phyloP scores from a whole-genome alignment of 163 green algal genomes.

The Scenedesmus sp. region DNA sequence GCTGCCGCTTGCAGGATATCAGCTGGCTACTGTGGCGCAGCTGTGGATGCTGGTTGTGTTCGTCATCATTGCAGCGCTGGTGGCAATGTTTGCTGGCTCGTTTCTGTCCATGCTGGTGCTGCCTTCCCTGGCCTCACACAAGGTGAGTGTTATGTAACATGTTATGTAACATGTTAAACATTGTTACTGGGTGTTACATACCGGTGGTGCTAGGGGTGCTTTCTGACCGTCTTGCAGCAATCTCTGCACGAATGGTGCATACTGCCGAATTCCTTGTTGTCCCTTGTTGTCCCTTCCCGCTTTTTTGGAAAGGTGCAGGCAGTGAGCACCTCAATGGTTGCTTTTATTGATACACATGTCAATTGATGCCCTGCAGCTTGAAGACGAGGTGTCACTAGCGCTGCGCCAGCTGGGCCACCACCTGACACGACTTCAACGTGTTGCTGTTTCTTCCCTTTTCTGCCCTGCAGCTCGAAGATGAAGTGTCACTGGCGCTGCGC shows the following conservation, averaged over 20 bases:
- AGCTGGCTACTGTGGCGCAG: neutral
- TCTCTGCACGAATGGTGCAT: neutral
- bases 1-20: neutral
- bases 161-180: neutral
- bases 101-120: conserved; percentile 40
- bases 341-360: too few species aligned
- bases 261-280: too few species aligned
- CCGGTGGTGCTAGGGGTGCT: neutral
- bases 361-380: neutral
- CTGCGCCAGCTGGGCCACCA: neutral
- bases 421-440: neutral
- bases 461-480: neutral
- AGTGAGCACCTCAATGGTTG: too few species aligned
- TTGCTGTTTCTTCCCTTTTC: neutral
- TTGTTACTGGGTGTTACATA: neutral
- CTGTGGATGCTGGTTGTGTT: conserved; percentile 10
- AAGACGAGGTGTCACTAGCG: neutral
- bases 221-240: neutral
- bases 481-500: neutral
- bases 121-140: conserved; percentile 25
- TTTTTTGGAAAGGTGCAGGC: too few species aligned
- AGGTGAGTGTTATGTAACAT: neutral
- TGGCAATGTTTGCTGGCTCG: conserved; percentile 45
- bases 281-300: too few species aligned
- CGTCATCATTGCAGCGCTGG: conserved; percentile 2